Base-by-base conservation (phyloP, 306 rosid genomes). In the Styphnolobium japonicum region DNA sequence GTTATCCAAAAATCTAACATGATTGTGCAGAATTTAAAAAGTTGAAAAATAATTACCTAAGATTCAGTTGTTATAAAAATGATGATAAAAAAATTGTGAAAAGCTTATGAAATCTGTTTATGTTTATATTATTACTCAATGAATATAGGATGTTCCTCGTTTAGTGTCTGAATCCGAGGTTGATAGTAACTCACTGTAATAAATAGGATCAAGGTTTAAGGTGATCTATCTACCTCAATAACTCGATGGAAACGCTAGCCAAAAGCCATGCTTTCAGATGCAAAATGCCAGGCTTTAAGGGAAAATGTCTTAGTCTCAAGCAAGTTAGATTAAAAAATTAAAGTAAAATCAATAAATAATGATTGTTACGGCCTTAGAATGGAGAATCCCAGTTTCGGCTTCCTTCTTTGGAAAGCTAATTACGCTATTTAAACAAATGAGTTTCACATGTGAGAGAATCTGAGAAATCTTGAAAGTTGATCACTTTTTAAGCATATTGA, bases 211-310 rank as follows among this genome's bases (percentile, higher is more conserved):
- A 23, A 4, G 65, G 65, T 12, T 23, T 58, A 58, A 25, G 19
- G 19, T 34, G 37, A 53, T 33, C 67, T 3, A n/a, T 61, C 45
- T 8, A 10, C 2, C 14, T 63, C n/a, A 33, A 19, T 25, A n/a
- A n/a, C n/a, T n/a, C n/a, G n/a, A 27, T 19, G 29, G 62, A 61
- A 3, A 31, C 8, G 14, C 46, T 48, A 18, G 36, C 43, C 4
- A 72, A 80, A 71, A 37, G 62, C 75, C 53, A 65, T 66, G 62
- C 80, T 81, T 73, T 69, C 16, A 42, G 64, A 12, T 58, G 76
- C 23, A 42, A 31, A 55, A 65, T 42, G 73, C 65, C 72, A 29
- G 19, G 19, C 72, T 57, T 73, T 2, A 55, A 9, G 78, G 53
- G 3, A 27, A 60, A 58, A 14, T 19, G 6, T 23, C 63, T 12